Base-by-base conservation (phyloP, 1,284 basidiomycete species). In the Tausonia pullulans region DNA sequence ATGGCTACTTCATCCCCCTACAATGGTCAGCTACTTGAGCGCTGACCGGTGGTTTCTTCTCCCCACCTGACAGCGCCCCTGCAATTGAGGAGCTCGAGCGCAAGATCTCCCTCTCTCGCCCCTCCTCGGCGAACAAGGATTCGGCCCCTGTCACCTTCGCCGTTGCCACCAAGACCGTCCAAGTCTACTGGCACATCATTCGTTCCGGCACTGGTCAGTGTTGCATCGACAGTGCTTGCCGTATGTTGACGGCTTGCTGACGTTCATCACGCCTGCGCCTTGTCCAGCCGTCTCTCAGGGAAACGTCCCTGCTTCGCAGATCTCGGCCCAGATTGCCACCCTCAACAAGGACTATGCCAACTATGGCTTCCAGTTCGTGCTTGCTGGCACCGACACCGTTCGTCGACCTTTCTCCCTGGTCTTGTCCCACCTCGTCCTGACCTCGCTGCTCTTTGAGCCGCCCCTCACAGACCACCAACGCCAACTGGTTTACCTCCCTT, bases 331-430 rank as follows among this genome's bases (percentile, higher is more conserved):
- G 70, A 80, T 83, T 61, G 50, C 67, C 39, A 78, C 78, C n/a
- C 71, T 83, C 69, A 84, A 83, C 73, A 51, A 69, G 27, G 80
- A 78, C 65, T 83, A 81, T 70, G 67, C 66, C 4, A 68, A 68
- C 16, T 71, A 77, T 58, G 79, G 79, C 6, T 75, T 83, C 60
- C 71, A 73, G 39, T 83, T 80, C 73, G 69, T 68, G 0, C 79
- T 83, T 52, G 78, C 76, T 51, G 70, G 71, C 52, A 81, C 79
- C 14, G 76, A 75, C 54, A 78, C 27, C 27, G 27, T 27, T 27
- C 27, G 27, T 27, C 27, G 27, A 27, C 2, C 27, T 27, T 2
- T 27, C 27, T 27, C 27, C 2, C 27, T 27, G 27, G 27, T 27
- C 27, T 27, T 27, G 27, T 27, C 27, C 27, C 27, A 27, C 27